Evolutionary conservation across 768 basidiomycete genomes (phyloP), one percentile per base, ranked within the genome.

Genomic region (Lactarius evosmus): DNA sequence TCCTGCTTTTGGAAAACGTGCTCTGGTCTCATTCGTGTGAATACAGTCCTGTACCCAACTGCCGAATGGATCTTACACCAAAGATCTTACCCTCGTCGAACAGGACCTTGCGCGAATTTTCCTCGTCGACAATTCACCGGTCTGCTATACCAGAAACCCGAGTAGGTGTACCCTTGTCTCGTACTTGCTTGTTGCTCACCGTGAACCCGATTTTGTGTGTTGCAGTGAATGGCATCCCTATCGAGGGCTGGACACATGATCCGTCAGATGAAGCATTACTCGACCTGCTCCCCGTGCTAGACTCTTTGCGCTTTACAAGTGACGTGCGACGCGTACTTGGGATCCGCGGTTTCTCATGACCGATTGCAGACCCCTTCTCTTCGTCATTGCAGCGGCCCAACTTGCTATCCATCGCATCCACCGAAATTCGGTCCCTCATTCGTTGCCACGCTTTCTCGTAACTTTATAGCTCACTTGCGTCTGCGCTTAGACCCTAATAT

Each of bases 171-270:
- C 9, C 19, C 17, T 33, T 11, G 17, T 41, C 16, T 29, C 19
- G 32, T 51, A 27, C 58, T 32, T 50, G n/a, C 14, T 44, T 29
- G 4, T 14, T 50, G 14, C 52, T 68, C 29, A 62, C 38, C 5
- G 32, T 49, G 11, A 25, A 55, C 22, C 44, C 56, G 27, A 53
- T 50, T 12, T 12, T 32, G 9, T 40, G 32, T 46, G n/a, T 32
- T 58, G 51, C 73, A 98, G 97, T 93, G 58, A 99, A 99, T 74
- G 97, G 95, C 58, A 94, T 99, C 72, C 97, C 97, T 36, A 93
- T 99, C 76, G 96, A 98, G 80, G 97, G 97, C 55, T 98, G 97
- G 97, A 98, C 95, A 27, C 89, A 95, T 65, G 97, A 99, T 76
- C 95, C 93, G 34, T 86, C 88, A 64, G 97, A 99, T 77, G 93